phyloP scores from a whole-genome alignment of 495 filamentous ascomycete species.

The Penicillium ucsense region DNA sequence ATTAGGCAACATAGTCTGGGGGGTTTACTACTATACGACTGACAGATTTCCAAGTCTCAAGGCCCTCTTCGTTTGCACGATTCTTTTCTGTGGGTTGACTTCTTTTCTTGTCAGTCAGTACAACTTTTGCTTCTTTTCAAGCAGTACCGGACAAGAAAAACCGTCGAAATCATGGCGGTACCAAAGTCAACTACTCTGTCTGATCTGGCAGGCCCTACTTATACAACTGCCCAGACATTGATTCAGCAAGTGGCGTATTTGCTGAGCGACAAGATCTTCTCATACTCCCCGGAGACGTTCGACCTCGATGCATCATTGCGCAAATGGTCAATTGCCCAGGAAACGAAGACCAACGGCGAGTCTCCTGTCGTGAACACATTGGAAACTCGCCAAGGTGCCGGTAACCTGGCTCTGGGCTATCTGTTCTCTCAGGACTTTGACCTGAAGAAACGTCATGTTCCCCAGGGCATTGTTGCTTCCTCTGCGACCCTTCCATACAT shows the following conservation, averaged over 20 bases:
- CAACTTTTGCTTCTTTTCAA: slow-evolving; percentile 14
- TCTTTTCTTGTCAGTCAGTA: slow-evolving; percentile 14
- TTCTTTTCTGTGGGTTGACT: slow-evolving; percentile 11
- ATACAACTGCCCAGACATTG: slow-evolving; percentile 81
- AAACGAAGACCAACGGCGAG: slow-evolving; percentile 73
- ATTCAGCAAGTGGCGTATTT: slow-evolving; percentile 93
- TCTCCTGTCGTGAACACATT: slow-evolving; percentile 66
- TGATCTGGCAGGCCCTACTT: slow-evolving; percentile 77
- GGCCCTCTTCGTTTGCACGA: not conserved
- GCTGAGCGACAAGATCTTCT: slow-evolving; percentile 91
- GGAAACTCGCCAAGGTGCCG: slow-evolving; percentile 83
- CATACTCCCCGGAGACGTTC: slow-evolving; percentile 89
- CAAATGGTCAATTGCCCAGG: slow-evolving; percentile 55
- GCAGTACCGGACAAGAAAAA: slow-evolving; percentile 23
- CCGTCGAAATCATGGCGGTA: slow-evolving; percentile 25
- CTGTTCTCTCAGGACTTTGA: slow-evolving; percentile 96
- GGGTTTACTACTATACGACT: slow-evolving; percentile 21
- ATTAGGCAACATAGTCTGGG: slow-evolving; percentile 24
- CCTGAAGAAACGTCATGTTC: slow-evolving; percentile 78
- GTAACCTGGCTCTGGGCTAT: slow-evolving; percentile 87
- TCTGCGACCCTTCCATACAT: slow-evolving; percentile 72
- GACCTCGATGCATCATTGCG: slow-evolving; percentile 75
- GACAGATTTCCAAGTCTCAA: slow-evolving; percentile 1
- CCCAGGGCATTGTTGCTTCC: slow-evolving; percentile 80
- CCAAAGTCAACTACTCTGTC: slow-evolving; percentile 28